These are phyloP conservation scores for Cochlearia excelsa DNA, from an alignment of 345 rosid species.

Conservation along the genomic window DNA sequence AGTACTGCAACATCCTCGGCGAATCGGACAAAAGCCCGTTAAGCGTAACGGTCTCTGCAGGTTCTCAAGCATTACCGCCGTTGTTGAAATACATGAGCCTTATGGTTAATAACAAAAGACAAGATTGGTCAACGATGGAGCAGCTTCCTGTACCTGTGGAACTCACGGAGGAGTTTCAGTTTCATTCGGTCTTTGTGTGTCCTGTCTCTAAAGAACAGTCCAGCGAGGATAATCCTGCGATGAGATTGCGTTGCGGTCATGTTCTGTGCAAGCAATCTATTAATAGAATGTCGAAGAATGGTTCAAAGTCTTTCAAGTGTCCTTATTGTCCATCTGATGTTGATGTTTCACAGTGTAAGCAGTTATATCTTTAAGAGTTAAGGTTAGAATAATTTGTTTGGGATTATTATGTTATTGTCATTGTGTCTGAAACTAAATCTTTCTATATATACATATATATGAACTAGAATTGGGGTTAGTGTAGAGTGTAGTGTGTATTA, in stretches of 20 bases:
- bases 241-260: constrained; percentile 78
- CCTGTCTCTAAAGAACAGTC: constrained; percentile 79
- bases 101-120: constrained; percentile 54
- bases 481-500: no score
- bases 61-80: constrained; percentile 59
- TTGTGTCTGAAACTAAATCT: no score
- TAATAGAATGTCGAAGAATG: constrained; percentile 72
- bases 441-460: no score
- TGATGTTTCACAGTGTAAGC: constrained; percentile 51
- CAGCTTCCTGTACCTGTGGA: constrained; percentile 69
- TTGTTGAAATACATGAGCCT: constrained; percentile 71
- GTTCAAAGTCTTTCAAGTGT: constrained; percentile 60
- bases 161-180: constrained; percentile 59
- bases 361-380: constrained; percentile 42
- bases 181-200: constrained; percentile 72
- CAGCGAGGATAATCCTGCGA: constrained; percentile 67
- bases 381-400: no score
- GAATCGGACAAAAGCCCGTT: constrained; percentile 61
- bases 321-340: constrained; percentile 71
- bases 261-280: constrained; percentile 76
- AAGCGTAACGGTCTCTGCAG: constrained; percentile 57
- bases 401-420: no score
- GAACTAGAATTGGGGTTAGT: no score
- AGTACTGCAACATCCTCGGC: constrained; percentile 62
- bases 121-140: constrained; percentile 63